These are phyloP conservation scores for Dendrocalamus sinicus DNA, from an alignment of 176 grass and related monocot species.

Conservation along the genomic window DNA sequence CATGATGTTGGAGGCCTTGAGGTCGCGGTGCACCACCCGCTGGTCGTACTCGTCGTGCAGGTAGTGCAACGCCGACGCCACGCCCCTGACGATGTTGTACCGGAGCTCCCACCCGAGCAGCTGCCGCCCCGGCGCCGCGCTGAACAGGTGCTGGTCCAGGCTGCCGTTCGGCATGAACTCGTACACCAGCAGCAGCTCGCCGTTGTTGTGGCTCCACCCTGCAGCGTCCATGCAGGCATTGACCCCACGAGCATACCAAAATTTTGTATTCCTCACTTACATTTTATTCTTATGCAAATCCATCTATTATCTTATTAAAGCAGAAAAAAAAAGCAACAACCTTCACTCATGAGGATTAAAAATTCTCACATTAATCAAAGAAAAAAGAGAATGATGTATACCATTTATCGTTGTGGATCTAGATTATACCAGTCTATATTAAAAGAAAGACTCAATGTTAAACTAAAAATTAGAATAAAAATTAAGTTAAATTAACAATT, in stretches of 20 bases:
- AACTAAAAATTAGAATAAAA: no score
- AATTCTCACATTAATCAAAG: no score
- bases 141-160: slow-evolving; percentile 68
- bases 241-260: background rate
- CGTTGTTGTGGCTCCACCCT: slow-evolving; percentile 92
- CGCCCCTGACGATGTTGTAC: slow-evolving; percentile 73
- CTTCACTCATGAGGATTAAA: no score
- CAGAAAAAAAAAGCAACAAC: no score
- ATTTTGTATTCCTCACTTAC: no score
- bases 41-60: slow-evolving; percentile 97
- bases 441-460: no score
- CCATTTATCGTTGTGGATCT: no score
- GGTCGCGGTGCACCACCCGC: slow-evolving; percentile 87
- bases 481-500: no score
- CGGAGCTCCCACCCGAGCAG: slow-evolving; percentile 72
- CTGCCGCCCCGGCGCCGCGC: background rate
- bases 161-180: slow-evolving; percentile 85
- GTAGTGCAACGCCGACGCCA: slow-evolving; percentile 87
- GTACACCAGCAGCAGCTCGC: slow-evolving; percentile 80
- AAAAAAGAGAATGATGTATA: no score
- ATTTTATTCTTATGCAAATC: no score
- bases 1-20: slow-evolving; percentile 98
- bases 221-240: background rate
- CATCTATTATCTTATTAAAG: no score
- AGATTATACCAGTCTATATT: no score